Percentiles rank a stretch among this genome's conserved stretches.
Conservation (phyloP, 495 filamentous ascomycete genomes). For the Trichoderma gamsii region DNA sequence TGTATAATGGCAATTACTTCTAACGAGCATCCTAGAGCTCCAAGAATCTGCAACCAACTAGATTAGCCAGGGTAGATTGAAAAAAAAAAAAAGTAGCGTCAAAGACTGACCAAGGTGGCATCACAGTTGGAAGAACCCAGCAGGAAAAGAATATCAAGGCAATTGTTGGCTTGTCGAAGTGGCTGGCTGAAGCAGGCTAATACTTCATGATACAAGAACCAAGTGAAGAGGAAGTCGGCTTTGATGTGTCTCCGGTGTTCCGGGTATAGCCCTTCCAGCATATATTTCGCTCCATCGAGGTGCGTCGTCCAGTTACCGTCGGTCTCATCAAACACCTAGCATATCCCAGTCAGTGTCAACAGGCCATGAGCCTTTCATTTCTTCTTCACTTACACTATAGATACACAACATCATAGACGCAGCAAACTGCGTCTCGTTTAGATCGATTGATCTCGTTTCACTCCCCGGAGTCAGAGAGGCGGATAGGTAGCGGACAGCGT, state of each 20-base stretch:
- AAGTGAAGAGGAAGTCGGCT: constrained; percentile 31
- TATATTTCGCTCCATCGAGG: constrained; percentile 29
- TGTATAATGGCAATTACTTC: constrained; percentile 32
- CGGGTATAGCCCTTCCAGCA: constrained; percentile 21
- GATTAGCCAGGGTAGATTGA: constrained; percentile 17
- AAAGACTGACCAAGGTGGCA: constrained; percentile 24
- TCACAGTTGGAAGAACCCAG: constrained; percentile 24
- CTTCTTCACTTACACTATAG: constrained; percentile 27
- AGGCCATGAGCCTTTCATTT: neutral
- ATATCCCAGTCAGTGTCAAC: neutral
- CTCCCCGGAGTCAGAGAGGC: constrained; percentile 22
- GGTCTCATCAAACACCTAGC: constrained; percentile 33
- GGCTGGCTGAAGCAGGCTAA: constrained; percentile 30
- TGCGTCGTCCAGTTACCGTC: constrained; percentile 32
- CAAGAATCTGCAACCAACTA: constrained; percentile 25
- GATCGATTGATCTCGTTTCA: constrained; percentile 22
- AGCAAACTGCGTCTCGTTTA: constrained; percentile 31
- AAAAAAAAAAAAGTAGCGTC: neutral
- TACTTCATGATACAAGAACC: constrained; percentile 34
- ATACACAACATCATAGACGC: constrained; percentile 36
- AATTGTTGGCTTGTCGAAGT: constrained; percentile 21
- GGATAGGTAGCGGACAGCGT: constrained; percentile 28
- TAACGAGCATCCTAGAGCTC: constrained; percentile 32
- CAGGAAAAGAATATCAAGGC: constrained; percentile 20
- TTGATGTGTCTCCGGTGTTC: constrained; percentile 18